Conservation (phyloP, 202 grass and related monocot genomes). For the Brachypodium distachyon region DNA sequence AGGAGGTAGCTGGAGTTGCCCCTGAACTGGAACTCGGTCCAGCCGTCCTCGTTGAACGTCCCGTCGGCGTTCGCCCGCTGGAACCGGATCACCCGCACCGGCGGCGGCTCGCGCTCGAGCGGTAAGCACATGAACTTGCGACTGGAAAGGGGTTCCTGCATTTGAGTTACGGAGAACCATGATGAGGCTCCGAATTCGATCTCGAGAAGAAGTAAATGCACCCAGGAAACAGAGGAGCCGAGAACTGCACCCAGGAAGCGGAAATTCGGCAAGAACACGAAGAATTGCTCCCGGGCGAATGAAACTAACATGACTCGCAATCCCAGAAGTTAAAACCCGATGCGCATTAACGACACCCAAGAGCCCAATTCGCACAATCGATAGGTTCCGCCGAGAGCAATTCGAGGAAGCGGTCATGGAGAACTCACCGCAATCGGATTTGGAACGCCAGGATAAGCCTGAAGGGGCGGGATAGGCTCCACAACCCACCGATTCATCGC, state of each 20-base stretch:
- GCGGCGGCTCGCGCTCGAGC: neutral
- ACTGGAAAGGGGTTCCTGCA: too few relatives aligned
- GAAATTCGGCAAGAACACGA: neutral
- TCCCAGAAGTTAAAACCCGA: neutral
- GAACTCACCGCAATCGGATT: neutral
- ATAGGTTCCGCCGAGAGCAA: neutral
- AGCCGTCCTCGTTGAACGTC: neutral
- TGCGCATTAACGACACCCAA: neutral
- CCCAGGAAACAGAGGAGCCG: too few relatives aligned
- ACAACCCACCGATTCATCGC: slow-evolving; percentile 16
- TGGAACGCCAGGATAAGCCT: neutral
- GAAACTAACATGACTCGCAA: neutral
- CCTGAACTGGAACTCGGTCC: neutral
- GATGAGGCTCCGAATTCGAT: too few relatives aligned
- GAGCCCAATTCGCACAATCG: neutral
- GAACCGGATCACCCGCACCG: neutral
- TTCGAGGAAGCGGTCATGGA: neutral
- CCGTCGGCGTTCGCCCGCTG: neutral
- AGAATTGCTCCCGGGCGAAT: neutral
- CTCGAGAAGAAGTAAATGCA: too few relatives aligned
- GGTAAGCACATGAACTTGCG: too few relatives aligned
- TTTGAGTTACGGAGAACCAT: too few relatives aligned
- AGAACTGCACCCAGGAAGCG: neutral
- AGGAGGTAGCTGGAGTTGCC: neutral
- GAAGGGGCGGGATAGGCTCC: neutral